Evolutionary conservation across 2,329 filamentous ascomycete genomes (phyloP).

Genomic region (Penicillium sumatraense): DNA sequence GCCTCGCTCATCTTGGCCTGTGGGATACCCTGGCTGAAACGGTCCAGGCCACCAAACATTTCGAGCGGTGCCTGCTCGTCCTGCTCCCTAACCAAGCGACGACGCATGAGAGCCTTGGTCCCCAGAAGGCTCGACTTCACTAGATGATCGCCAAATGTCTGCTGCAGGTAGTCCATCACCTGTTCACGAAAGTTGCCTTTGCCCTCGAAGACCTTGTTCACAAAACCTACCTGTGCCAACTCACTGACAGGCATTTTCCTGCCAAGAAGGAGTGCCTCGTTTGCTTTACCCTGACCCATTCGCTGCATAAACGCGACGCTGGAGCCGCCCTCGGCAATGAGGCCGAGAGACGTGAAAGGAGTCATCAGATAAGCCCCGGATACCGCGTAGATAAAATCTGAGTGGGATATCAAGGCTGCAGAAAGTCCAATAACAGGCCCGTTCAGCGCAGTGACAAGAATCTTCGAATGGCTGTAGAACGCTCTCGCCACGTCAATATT

Average conservation of each 20-base stretch:
- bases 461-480: background rate
- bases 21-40: background rate
- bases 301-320: background rate
- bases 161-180: background rate
- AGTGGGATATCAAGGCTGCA: background rate
- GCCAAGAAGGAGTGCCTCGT: background rate
- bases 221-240: background rate
- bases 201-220: background rate
- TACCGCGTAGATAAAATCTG: background rate
- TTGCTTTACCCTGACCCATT: background rate
- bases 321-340: background rate
- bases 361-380: background rate
- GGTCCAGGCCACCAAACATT: constrained; percentile 10
- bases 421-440: background rate
- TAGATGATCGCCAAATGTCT: background rate
- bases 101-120: background rate
- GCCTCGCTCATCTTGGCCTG: background rate
- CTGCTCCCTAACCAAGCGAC: background rate
- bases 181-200: background rate
- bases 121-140: background rate
- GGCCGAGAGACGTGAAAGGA: background rate
- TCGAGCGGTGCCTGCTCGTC: background rate
- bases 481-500: background rate
- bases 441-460: background rate
- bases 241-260: background rate